phyloP scores from a whole-genome alignment of 2,329 filamentous ascomycete genomes.

The Cladosporium sp. region DNA sequence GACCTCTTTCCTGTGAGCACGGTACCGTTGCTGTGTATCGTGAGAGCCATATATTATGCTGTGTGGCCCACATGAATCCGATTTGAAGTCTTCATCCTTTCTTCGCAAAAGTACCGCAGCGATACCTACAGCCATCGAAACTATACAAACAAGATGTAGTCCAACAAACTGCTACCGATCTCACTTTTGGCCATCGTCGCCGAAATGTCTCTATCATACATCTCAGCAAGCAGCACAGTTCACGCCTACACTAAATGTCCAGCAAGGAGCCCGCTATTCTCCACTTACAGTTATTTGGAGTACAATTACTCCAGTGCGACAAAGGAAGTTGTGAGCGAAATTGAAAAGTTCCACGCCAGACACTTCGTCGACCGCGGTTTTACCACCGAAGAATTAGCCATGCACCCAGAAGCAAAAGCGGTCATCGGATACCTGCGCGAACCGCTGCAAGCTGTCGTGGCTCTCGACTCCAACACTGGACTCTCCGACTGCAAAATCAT shows the following conservation, averaged over 20 bases:
- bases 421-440: background rate
- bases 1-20: background rate
- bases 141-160: background rate
- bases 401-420: background rate
- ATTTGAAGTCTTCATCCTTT: background rate
- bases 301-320: background rate
- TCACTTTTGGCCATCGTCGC: background rate
- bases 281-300: background rate
- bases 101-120: background rate
- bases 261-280: background rate
- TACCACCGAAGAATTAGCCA: background rate
- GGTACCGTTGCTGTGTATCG: too few relatives aligned
- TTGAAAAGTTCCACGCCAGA: background rate
- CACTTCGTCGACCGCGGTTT: background rate
- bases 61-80: too few relatives aligned
- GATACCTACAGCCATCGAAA: background rate
- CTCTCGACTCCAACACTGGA: background rate
- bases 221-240: background rate
- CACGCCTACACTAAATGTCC: background rate
- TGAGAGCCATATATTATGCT: too few relatives aligned
- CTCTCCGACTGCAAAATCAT: background rate
- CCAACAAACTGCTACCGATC: background rate
- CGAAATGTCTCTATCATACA: background rate
- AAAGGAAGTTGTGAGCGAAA: background rate
- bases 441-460: background rate